Conservation (phyloP, 768 basidiomycete species). For the Antrodiella citrinella region DNA sequence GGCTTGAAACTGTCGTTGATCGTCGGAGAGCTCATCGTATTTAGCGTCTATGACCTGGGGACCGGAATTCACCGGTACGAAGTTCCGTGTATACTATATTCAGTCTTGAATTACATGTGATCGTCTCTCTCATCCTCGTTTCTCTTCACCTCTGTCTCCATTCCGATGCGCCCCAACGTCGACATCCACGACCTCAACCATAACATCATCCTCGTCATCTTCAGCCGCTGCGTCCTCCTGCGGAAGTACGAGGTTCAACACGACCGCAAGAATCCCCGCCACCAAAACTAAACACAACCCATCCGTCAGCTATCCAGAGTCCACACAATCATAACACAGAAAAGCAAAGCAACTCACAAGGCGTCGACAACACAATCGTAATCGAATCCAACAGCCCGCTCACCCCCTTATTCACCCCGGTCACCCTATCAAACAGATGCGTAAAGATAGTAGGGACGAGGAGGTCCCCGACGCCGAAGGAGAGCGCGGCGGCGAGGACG, state of each 20-base stretch:
- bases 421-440: conserved; percentile 48
- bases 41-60: no score
- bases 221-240: conserved; percentile 19
- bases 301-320: conserved; percentile 1
- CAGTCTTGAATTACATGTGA: no score
- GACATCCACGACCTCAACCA: conserved; percentile 13
- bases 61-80: no score
- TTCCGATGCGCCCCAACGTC: no score
- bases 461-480: conserved; percentile 66
- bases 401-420: conserved; percentile 47
- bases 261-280: conserved; percentile 33
- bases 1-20: no score
- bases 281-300: conserved; percentile 28
- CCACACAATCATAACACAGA: not conserved
- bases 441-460: conserved; percentile 59
- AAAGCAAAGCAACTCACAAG: conserved; percentile 44
- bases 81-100: no score
- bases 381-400: conserved; percentile 70
- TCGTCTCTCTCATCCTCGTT: no score
- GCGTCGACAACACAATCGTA: conserved; percentile 72
- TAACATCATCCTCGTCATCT: conserved; percentile 11
- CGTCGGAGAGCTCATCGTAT: no score
- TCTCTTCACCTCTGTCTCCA: no score
- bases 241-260: conserved; percentile 41
- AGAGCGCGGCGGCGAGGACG: conserved; percentile 59